Evolutionary conservation across 179 eudicot species (phyloP).

Genomic region (Beta corolliflora): DNA sequence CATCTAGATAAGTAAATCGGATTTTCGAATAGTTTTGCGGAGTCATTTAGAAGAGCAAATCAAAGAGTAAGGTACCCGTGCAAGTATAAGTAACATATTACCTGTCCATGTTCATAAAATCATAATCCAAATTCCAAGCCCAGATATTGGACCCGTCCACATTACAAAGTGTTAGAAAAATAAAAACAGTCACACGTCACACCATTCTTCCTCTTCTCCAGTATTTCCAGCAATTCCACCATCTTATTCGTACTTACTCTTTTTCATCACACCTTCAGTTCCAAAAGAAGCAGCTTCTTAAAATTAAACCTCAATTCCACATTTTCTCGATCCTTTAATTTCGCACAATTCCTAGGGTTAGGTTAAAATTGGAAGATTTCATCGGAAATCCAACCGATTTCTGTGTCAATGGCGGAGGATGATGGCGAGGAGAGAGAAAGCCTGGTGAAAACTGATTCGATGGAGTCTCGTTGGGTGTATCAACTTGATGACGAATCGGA

Average conservation of each 20-base stretch:
- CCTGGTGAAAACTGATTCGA: slow-evolving; percentile 60
- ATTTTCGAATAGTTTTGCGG: too few species aligned
- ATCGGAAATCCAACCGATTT: neutral
- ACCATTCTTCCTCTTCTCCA: neutral
- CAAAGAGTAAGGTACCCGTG: neutral
- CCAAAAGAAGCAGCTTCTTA: neutral
- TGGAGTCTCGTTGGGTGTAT: slow-evolving; percentile 85
- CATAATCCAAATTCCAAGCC: neutral
- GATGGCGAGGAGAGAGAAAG: slow-evolving; percentile 55
- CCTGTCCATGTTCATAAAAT: neutral
- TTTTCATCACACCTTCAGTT: neutral
- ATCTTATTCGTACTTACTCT: neutral
- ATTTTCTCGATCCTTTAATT: neutral
- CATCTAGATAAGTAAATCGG: too few species aligned
- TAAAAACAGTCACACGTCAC: neutral
- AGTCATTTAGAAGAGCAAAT: neutral
- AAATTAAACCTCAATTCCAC: neutral
- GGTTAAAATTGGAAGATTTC: too few species aligned
- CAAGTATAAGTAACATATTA: neutral
- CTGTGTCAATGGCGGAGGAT: slow-evolving; percentile 38
- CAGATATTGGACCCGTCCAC: neutral
- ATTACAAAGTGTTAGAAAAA: neutral
- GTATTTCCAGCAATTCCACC: neutral
- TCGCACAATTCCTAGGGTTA: neutral
- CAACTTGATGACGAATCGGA: slow-evolving; percentile 60